A percentile compares a stretch with the other conserved stretches of the same genome.
Conservation (phyloP, 2,329 filamentous ascomycete species). For the Penicillium rolfsii region DNA sequence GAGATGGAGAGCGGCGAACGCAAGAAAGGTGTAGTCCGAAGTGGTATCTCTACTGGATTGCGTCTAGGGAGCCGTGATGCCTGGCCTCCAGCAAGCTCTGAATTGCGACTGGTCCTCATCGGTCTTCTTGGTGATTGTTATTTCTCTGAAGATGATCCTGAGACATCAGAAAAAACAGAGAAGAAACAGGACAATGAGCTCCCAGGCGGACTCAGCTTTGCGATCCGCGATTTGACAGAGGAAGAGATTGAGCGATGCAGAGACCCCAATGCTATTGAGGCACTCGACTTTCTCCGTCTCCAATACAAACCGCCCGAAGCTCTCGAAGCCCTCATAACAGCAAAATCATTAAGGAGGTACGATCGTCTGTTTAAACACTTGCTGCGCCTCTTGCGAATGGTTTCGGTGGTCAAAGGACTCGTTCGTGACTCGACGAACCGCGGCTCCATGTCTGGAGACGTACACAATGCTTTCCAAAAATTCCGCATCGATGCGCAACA, state of each 20-base stretch:
- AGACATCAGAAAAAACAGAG: slow-evolving; percentile 26
- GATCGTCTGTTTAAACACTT: slow-evolving; percentile 82
- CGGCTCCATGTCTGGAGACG: slow-evolving; percentile 36
- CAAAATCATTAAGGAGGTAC: slow-evolving; percentile 72
- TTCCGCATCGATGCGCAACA: slow-evolving; percentile 79
- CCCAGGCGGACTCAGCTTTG: slow-evolving; percentile 76
- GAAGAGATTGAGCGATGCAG: slow-evolving; percentile 82
- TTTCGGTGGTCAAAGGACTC: slow-evolving; percentile 71
- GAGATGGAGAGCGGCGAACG: slow-evolving; percentile 79
- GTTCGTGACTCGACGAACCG: slow-evolving; percentile 58
- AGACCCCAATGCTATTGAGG: slow-evolving; percentile 79
- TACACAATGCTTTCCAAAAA: slow-evolving; percentile 54
- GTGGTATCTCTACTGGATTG: slow-evolving; percentile 76
- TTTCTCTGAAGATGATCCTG: slow-evolving; percentile 35
- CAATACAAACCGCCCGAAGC: slow-evolving; percentile 78
- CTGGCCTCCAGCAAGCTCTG: slow-evolving; percentile 94
- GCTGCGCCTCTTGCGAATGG: slow-evolving; percentile 75
- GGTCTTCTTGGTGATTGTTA: slow-evolving; percentile 81
- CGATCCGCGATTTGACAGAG: slow-evolving; percentile 76
- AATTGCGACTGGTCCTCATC: slow-evolving; percentile 86
- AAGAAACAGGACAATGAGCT: slow-evolving; percentile 47
- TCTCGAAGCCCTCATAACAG: slow-evolving; percentile 73
- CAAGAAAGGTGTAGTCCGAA: slow-evolving; percentile 67
- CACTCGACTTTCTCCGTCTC: slow-evolving; percentile 88
- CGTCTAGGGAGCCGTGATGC: slow-evolving; percentile 77